These are phyloP conservation scores for Anisogramma anomala DNA, from an alignment of 2,329 filamentous ascomycete species.

Conservation along the genomic window DNA sequence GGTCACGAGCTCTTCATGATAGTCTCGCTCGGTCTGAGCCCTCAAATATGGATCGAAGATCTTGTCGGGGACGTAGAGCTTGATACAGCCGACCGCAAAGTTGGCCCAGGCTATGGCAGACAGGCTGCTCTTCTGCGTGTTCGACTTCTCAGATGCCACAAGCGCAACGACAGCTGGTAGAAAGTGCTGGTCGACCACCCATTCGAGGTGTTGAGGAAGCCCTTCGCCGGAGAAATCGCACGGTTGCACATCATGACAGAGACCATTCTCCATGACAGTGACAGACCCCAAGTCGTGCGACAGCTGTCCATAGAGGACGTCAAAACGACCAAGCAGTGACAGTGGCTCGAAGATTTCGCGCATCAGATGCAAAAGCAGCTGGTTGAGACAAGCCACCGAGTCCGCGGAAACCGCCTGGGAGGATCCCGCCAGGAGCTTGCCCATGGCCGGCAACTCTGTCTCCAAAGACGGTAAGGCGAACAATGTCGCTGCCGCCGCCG, in stretches of 20 bases:
- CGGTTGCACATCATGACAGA: slow-evolving; percentile 21
- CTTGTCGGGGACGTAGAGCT: slow-evolving; percentile 75
- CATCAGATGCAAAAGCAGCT: slow-evolving; percentile 36
- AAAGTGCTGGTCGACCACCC: slow-evolving; percentile 31
- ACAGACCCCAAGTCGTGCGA: slow-evolving; percentile 13
- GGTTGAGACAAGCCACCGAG: slow-evolving; percentile 37
- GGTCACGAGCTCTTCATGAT: slow-evolving; percentile 41
- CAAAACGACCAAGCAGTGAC: slow-evolving; percentile 20
- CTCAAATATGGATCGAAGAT: slow-evolving; percentile 69
- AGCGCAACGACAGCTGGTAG: slow-evolving; percentile 35
- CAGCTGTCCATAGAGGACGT: slow-evolving; percentile 17
- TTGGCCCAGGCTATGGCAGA: slow-evolving; percentile 60
- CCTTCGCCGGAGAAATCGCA: not conserved
- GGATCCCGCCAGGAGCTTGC: slow-evolving; percentile 40
- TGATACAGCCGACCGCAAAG: slow-evolving; percentile 62
- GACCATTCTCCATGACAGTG: slow-evolving; percentile 16
- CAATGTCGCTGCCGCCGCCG: slow-evolving; percentile 41
- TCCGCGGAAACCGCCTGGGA: slow-evolving; percentile 38
- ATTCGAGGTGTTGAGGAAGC: slow-evolving; percentile 24
- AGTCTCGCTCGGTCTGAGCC: slow-evolving; percentile 53
- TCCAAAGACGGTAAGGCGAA: slow-evolving; percentile 52
- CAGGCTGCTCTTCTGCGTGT: slow-evolving; percentile 20
- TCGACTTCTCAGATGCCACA: slow-evolving; percentile 23
- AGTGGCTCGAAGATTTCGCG: slow-evolving; percentile 27
- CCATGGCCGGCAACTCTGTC: slow-evolving; percentile 50